Evolutionary conservation across 2,329 filamentous ascomycete genomes (phyloP), one percentile per base, ranked within the genome.

Genomic region (Xylaria sp.): DNA sequence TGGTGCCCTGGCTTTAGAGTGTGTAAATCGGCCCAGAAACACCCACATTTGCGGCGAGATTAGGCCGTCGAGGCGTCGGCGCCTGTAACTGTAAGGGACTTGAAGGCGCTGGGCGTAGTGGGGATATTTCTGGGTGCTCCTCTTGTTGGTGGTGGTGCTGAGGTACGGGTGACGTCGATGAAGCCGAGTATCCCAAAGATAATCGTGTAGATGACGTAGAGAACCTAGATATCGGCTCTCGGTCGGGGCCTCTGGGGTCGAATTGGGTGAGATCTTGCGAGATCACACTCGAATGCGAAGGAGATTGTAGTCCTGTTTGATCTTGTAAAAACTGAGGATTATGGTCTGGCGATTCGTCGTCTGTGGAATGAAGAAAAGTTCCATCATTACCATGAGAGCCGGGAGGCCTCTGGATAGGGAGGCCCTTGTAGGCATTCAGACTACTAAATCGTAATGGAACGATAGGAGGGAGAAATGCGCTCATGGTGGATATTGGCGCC

Each of bases 381-480:
- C n/a, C 55, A 51, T 54, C 51, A 12, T 60, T 50, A 4, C 42
- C 50, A 21, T 24, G 45, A 24, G 36, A 32, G 12, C n/a, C 27
- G 6, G 17, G 6, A 30, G 60, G 36, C 3, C n/a, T 56, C 17
- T 56, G 42, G 8, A 7, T 61, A 12, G 39, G 50, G 24, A 36
- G 21, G 4, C 27, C 12, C 4, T 12, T 62, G 12, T 64, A 61
- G 2, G 59, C 54, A 58, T 65, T 69, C n/a, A 70, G 50, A 47
- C 66, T 70, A 27, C 68, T 69, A 2, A 70, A 68, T 0, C 66
- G 65, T 19, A 64, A 32, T 27, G 68, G 68, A 17, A 67, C 61
- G 2, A 42, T 47, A 30, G 68, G 59, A 45, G 58, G 65, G 3
- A 54, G 34, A 14, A 58, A 11, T n/a, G 42, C 1, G 27, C 34